A percentile compares a stretch with the other conserved stretches of the same genome.
These are phyloP conservation scores for Mycena floridula DNA, from an alignment of 768 basidiomycete genomes.

Conservation along the genomic window DNA sequence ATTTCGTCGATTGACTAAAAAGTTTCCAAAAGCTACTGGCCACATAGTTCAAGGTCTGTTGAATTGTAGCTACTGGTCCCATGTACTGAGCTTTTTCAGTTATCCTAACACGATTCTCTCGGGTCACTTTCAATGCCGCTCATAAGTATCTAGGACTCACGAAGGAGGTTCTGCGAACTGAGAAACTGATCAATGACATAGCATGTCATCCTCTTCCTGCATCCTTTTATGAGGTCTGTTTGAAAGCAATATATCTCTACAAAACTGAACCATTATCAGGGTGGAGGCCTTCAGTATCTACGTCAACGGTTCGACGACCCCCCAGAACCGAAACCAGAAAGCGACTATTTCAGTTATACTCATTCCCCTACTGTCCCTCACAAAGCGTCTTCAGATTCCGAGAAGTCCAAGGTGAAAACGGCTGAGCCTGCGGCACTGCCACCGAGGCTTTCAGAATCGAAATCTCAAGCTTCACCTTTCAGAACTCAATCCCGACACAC, in stretches of 20 bases:
- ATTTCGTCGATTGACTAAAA: constrained; percentile 88
- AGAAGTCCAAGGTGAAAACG: not conserved
- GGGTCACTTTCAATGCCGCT: constrained; percentile 96
- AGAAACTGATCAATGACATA: constrained; percentile 95
- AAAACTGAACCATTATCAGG: too few species aligned
- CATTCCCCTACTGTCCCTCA: constrained; percentile 23
- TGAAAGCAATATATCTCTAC: too few species aligned
- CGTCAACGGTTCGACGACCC: constrained; percentile 83
- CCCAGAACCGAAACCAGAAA: constrained; percentile 41
- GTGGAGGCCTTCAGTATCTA: constrained; percentile 83
- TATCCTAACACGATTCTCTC: constrained; percentile 91
- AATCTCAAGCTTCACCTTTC: constrained; percentile 6
- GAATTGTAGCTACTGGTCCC: constrained; percentile 5
- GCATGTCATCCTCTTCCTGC: constrained; percentile 92
- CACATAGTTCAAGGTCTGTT: constrained; percentile 85
- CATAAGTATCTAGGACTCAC: constrained; percentile 96
- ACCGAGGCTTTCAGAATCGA: constrained; percentile 12
- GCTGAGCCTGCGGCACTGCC: constrained; percentile 13
- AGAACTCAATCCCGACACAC: constrained; percentile 38
- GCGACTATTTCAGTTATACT: constrained; percentile 49
- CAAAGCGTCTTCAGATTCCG: not conserved
- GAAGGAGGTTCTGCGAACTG: constrained; percentile 90
- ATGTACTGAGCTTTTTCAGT: constrained; percentile 45
- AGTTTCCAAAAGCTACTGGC: constrained; percentile 94
- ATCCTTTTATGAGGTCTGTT: constrained; percentile 90